A percentile compares a stretch with the other conserved stretches of the same genome.
These are phyloP conservation scores for Hamamelis virginiana DNA, from an alignment of 164 flowering plant species.

Conservation along the genomic window DNA sequence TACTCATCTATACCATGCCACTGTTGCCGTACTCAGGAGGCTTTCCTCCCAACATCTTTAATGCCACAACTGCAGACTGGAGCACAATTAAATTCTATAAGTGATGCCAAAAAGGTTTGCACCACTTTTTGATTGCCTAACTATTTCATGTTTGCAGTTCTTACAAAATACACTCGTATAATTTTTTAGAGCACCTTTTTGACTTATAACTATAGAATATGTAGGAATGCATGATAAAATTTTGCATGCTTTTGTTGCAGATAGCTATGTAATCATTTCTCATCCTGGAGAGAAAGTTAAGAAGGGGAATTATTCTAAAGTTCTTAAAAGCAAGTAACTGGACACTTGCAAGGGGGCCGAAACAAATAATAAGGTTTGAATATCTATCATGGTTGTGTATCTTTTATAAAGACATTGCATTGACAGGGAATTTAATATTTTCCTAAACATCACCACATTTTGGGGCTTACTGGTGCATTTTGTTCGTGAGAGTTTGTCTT, in stretches of 20 bases:
- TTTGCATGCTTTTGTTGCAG: slow-evolving; percentile 17
- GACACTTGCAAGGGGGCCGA: slow-evolving; percentile 4
- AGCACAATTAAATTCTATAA: slow-evolving; percentile 8
- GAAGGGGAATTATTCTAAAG: slow-evolving; percentile 9
- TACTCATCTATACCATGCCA: too few relatives aligned
- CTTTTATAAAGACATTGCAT: not conserved
- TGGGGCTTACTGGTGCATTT: not conserved
- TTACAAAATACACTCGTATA: not conserved
- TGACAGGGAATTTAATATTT: not conserved
- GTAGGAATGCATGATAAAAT: slow-evolving; percentile 13
- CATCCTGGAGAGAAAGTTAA: slow-evolving; percentile 8
- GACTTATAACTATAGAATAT: not conserved
- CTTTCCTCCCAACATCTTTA: slow-evolving; percentile 12
- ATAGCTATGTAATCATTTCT: too few relatives aligned
- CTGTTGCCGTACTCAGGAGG: slow-evolving; percentile 4
- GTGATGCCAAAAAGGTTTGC: slow-evolving; percentile 19
- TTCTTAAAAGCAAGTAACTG: not conserved
- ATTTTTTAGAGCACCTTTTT: slow-evolving; percentile 1
- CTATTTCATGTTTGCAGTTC: not conserved
- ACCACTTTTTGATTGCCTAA: not conserved
- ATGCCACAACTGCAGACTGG: slow-evolving; percentile 9
- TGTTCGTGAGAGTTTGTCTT: not conserved
- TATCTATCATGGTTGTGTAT: not conserved
- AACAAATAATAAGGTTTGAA: slow-evolving; percentile 19
- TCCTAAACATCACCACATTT: not conserved